Percentiles rank a stretch among this genome's conserved stretches.
phyloP scores from a whole-genome alignment of 495 filamentous ascomycete species.

The Neurospora pannonica region DNA sequence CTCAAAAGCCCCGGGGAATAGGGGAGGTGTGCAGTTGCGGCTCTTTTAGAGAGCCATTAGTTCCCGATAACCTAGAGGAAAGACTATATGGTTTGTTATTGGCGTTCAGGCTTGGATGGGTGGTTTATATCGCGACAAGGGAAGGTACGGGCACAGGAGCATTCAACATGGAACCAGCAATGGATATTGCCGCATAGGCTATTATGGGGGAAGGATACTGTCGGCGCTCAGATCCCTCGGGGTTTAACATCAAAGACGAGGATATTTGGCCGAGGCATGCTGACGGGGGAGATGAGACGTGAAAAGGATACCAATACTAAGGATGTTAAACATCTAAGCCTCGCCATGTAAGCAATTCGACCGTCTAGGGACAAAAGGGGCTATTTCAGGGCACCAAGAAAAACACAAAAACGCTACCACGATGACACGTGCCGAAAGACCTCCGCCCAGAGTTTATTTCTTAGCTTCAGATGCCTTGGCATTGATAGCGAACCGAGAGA shows the following conservation, averaged over 20 bases:
- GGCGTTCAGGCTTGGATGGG: neutral
- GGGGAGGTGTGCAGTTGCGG: neutral
- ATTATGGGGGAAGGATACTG: neutral
- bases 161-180: constrained; percentile 23
- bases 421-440: neutral
- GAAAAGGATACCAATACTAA: neutral
- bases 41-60: neutral
- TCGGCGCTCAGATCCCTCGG: constrained; percentile 8
- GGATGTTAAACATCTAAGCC: neutral
- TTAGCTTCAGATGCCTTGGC: neutral
- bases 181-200: neutral
- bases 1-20: neutral
- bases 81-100: neutral
- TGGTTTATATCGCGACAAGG: neutral
- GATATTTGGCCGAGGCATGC: neutral
- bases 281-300: neutral
- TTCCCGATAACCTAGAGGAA: neutral
- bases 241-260: neutral
- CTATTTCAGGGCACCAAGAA: neutral
- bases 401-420: neutral
- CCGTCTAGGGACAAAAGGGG: neutral
- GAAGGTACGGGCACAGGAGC: neutral
- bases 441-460: neutral
- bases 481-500: neutral
- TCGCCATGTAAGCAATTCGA: neutral